Percentiles rank a stretch among this genome's conserved stretches.
Evolutionary conservation across 352 stramenopile species (phyloP).

Genomic region (Phytophthora crassamura): DNA sequence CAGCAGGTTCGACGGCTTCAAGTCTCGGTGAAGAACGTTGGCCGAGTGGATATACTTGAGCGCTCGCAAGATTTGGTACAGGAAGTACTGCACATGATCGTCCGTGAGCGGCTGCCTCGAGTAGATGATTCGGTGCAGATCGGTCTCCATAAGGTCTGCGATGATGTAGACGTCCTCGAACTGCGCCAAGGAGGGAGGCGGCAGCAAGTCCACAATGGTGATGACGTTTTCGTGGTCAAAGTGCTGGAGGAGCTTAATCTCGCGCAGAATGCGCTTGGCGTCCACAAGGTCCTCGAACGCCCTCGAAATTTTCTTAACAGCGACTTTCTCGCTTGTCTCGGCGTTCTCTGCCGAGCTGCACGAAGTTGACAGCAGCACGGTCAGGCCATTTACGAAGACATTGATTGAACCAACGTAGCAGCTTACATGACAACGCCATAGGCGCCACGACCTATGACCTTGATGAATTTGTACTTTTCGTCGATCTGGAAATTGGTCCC

Average conservation of each 20-base stretch:
- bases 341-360: slow-evolving; percentile 79
- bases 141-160: slow-evolving; percentile 98
- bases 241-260: slow-evolving; percentile 95
- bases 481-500: slow-evolving; percentile 94
- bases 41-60: slow-evolving; percentile 95
- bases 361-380: neutral
- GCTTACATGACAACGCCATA: slow-evolving; percentile 95
- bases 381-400: slow-evolving; percentile 5
- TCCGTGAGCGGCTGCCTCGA: slow-evolving; percentile 93
- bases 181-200: slow-evolving; percentile 91
- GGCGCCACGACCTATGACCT: slow-evolving; percentile 94
- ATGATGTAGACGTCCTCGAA: slow-evolving; percentile 99
- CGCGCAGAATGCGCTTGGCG: slow-evolving; percentile 98
- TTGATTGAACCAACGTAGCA: slow-evolving; percentile 3
- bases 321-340: slow-evolving; percentile 86
- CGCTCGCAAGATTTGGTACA: slow-evolving; percentile 96
- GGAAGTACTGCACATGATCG: slow-evolving; percentile 94
- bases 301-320: slow-evolving; percentile 91
- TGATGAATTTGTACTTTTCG: slow-evolving; percentile 95
- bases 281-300: slow-evolving; percentile 98
- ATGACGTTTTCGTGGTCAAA: slow-evolving; percentile 97
- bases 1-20: slow-evolving; percentile 98
- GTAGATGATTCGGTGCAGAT: slow-evolving; percentile 98
- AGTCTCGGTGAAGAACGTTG: slow-evolving; percentile 95
- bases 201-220: slow-evolving; percentile 95